A percentile compares a stretch with the other conserved stretches of the same genome.
Evolutionary conservation across 2,329 filamentous ascomycete genomes (phyloP).

Genomic region (Parastagonospora avenae): DNA sequence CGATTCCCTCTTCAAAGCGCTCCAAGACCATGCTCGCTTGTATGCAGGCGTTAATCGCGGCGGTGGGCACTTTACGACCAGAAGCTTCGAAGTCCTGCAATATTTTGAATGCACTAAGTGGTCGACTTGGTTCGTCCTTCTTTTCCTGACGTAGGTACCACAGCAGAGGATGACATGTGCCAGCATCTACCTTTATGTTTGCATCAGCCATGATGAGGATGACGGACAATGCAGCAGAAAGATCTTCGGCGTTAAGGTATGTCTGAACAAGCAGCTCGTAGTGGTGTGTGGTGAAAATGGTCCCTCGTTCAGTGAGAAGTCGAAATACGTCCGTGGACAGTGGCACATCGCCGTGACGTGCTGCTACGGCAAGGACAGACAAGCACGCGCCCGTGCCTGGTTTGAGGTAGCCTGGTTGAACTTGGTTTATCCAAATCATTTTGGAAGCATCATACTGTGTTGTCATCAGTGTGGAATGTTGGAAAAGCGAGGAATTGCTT

Average conservation of each 20-base stretch:
- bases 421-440: conserved; percentile 73
- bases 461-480: conserved; percentile 7
- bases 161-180: conserved; percentile 69
- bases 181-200: conserved; percentile 61
- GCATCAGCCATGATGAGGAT: conserved; percentile 75
- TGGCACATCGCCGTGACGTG: conserved; percentile 68
- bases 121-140: conserved; percentile 44
- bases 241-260: conserved; percentile 65
- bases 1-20: conserved; percentile 58
- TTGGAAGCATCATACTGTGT: conserved; percentile 65
- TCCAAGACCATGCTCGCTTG: conserved; percentile 55
- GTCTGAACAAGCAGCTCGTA: conserved; percentile 80
- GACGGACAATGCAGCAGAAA: conserved; percentile 69
- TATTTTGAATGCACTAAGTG: conserved; percentile 59
- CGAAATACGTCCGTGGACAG: conserved; percentile 75
- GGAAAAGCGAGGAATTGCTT: conserved; percentile 10
- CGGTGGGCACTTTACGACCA: conserved; percentile 57
- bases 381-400: conserved; percentile 69
- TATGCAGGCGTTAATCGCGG: conserved; percentile 58
- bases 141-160: conserved; percentile 57
- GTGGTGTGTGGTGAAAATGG: conserved; percentile 67
- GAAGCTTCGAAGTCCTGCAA: conserved; percentile 62
- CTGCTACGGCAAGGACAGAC: conserved; percentile 73
- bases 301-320: conserved; percentile 63
- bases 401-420: conserved; percentile 63